Conservation (phyloP, 352 stramenopile genomes). For the Pythium aquatile region DNA sequence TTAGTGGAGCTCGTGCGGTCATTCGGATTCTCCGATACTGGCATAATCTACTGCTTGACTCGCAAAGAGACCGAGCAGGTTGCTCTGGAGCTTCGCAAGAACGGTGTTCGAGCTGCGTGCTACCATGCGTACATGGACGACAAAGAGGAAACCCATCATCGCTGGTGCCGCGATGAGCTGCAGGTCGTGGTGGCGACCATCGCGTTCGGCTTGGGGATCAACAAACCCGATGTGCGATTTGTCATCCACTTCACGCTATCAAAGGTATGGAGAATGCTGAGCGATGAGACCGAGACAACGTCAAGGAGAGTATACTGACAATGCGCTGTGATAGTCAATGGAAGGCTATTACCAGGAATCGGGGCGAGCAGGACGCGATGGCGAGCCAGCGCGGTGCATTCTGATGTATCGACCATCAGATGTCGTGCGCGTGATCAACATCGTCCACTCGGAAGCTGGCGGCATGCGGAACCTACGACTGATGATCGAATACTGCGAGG, state of each 20-base stretch:
- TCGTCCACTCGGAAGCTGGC: conserved; percentile 59
- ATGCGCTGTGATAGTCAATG: conserved; percentile 53
- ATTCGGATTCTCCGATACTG: conserved; percentile 50
- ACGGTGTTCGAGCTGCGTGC: conserved; percentile 74
- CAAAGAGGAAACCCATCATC: conserved; percentile 63
- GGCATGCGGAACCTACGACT: conserved; percentile 61
- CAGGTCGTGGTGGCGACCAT: conserved; percentile 93
- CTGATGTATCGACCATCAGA: conserved; percentile 85
- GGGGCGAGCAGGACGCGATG: conserved; percentile 94
- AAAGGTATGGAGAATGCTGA: conserved; percentile 37
- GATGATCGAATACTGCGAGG: conserved; percentile 59
- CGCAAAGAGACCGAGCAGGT: conserved; percentile 92
- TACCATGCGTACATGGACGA: conserved; percentile 88
- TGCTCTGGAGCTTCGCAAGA: conserved; percentile 59
- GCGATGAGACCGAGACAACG: too few relatives aligned
- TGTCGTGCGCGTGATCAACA: conserved; percentile 65
- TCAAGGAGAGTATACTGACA: neutral
- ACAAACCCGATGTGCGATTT: conserved; percentile 92
- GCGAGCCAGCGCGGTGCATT: conserved; percentile 81
- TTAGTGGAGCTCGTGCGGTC: conserved; percentile 81
- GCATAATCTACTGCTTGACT: conserved; percentile 93
- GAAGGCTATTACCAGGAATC: conserved; percentile 98
- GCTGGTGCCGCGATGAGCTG: conserved; percentile 50
- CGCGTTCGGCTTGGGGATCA: conserved; percentile 93
- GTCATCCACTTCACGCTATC: conserved; percentile 89